Evolutionary conservation across 2,329 filamentous ascomycete genomes (phyloP), one percentile per base, ranked within the genome.

Genomic region (Aspergillus quadrilineatus): DNA sequence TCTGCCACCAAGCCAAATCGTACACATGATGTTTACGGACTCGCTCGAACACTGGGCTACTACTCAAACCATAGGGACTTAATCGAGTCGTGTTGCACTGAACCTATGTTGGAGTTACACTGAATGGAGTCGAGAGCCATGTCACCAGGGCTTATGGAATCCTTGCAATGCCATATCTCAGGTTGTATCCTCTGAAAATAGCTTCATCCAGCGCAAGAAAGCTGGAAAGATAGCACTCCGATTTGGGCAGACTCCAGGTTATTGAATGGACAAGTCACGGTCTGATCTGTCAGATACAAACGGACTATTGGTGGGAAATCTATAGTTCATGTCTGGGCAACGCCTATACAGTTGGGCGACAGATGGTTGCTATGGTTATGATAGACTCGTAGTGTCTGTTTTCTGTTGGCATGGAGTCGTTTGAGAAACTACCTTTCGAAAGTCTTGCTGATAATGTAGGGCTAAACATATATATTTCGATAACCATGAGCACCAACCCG

Each of bases 271-370:
- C 41, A 10, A 15, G 22, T 50, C 30, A 15, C 6, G 34, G 36
- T 15, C 9, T 45, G 54, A 48, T 48, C 48, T 48, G 48, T 56
- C 54, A 56, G 48, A 52, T 51, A 47, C 47, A 12, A 17, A 14
- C 28, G 4, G 22, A 50, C 34, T 46, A 56, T 52, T 56, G 54
- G 32, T 8, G 37, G 39, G 7, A 37, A 22, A 32, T 9, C 22
- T 46, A 41, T 32, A 34, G 32, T 17, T 34, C 7, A 17, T 22
- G 15, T 9, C 37, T 41, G 37, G 14, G 14, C 37, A 34, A 34
- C 7, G 7, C 32, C 22, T 22, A 22, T 22, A 22, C 22, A 22
- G 22, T 22, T 22, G 22, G 22, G 22, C 22, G 22, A 22, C 22
- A 22, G 22, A 12, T 34, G 7, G 32, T 8, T 34, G 32, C 32